Base-by-base conservation (phyloP, 1,284 basidiomycete species). In the Ustilago nuda region DNA sequence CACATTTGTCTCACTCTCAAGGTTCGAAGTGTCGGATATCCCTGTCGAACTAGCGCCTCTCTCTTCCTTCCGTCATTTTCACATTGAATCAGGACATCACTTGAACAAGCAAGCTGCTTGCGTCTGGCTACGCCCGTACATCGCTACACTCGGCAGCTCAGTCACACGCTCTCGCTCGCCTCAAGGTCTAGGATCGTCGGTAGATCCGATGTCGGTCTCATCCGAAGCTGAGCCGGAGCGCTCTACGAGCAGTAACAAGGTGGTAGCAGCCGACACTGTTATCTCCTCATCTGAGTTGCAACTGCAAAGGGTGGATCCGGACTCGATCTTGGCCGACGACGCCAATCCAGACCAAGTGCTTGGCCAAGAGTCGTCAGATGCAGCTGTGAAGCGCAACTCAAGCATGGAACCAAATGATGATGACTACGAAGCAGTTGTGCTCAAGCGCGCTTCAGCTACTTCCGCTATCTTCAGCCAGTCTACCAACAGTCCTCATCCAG, bases 311-410 rank as follows among this genome's bases (percentile, higher is more conserved):
- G 61, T 69, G 51, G 72, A 81, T 62, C 81, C 81, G 2, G 80
- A 82, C 30, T 67, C 78, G 13, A 81, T 82, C 48, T 55, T 82
- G 51, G 80, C 79, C 30, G 81, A 82, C 58, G 81, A 81, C 30
- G 81, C 79, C 50, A 71, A 82, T 52, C 74, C 77, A 19, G 72
- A 81, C 41, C 59, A 67, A 46, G 59, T 82, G 43, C 67, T 82
- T 12, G 81, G 81, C 30, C 53, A 59, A 13, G 81, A 78, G 8
- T 80, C 79, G 19, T 64, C 61, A 23, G 78, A 82, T 54, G 50
- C 65, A 39, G 67, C 54, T 23, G 56, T 32, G 1, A 62, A 55
- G 12, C 55, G 59, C 39, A 43, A 23, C 13, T 39, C 61, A 4
- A 46, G 2, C 36, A n/a, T 13, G 6, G 32, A 45, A 27, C 19